Percentiles rank a stretch among this genome's conserved stretches.
These are phyloP conservation scores for Pythium aquatile DNA, from an alignment of 352 stramenopile species.

Conservation along the genomic window DNA sequence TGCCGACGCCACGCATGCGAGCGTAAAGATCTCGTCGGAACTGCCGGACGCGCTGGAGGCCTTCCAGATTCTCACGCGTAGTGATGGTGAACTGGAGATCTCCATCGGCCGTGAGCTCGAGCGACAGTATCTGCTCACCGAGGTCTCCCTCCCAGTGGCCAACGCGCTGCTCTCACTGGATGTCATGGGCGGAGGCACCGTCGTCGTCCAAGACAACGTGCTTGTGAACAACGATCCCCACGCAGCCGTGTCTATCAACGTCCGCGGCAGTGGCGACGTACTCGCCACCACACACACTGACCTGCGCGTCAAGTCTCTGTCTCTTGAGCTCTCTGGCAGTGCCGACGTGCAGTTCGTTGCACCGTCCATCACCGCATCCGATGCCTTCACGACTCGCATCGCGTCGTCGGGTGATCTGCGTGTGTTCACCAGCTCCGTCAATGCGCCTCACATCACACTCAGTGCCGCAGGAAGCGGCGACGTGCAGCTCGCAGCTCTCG, in stretches of 20 bases:
- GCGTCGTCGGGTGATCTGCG: conserved; percentile 22
- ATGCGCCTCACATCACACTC: conserved; percentile 10
- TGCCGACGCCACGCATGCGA: conserved; percentile 13
- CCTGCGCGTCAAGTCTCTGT: conserved; percentile 24
- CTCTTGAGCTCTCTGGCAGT: conserved; percentile 27
- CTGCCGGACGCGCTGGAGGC: conserved; percentile 13
- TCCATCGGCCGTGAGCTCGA: not conserved
- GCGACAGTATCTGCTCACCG: conserved; percentile 27
- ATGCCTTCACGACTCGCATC: conserved; percentile 10
- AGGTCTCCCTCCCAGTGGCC: conserved; percentile 29
- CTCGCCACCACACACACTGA: conserved; percentile 20
- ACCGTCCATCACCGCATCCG: conserved; percentile 12
- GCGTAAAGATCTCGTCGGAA: conserved; percentile 29
- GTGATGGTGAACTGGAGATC: conserved; percentile 23
- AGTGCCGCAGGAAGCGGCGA: conserved; percentile 23
- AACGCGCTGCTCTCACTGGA: conserved; percentile 16
- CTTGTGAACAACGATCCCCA: conserved; percentile 20
- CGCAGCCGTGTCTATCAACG: conserved; percentile 18
- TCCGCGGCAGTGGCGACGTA: conserved; percentile 27
- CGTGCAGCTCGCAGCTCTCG: conserved; percentile 23
- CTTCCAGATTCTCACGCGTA: conserved; percentile 16
- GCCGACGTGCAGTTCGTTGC: conserved; percentile 32
- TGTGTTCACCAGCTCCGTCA: conserved; percentile 20
- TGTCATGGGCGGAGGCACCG: conserved; percentile 7
- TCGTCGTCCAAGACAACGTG: conserved; percentile 34